Percentiles rank a stretch among this genome's conserved stretches.
Conservation (phyloP, 169 alveolate genomes). For the Babesia microti region DNA sequence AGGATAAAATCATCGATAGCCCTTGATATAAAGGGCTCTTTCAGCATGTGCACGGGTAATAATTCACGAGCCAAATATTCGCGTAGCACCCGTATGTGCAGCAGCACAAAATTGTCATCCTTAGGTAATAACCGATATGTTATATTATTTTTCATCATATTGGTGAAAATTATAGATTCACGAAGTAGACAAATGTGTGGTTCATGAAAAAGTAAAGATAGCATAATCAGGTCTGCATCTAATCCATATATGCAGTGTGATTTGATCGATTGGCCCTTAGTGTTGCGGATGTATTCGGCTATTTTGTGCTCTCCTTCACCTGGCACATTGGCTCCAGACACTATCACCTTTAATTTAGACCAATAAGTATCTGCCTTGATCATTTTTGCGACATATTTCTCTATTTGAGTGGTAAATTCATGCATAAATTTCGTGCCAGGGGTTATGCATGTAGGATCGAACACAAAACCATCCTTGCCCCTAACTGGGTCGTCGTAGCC, state of each 20-base stretch:
- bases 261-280: constrained; percentile 23
- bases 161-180: constrained; percentile 72
- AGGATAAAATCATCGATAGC: constrained; percentile 88
- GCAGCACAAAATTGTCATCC: constrained; percentile 32
- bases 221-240: constrained; percentile 92
- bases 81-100: constrained; percentile 63
- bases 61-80: constrained; percentile 73
- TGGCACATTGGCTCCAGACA: constrained; percentile 86
- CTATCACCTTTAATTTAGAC: constrained; percentile 71
- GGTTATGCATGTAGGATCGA: constrained; percentile 82
- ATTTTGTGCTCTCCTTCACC: constrained; percentile 98
- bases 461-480: constrained; percentile 12
- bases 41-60: constrained; percentile 24
- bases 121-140: constrained; percentile 31
- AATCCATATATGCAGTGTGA: constrained; percentile 91
- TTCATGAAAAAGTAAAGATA: constrained; percentile 87
- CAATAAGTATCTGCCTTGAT: constrained; percentile 60
- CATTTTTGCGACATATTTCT: constrained; percentile 51
- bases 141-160: constrained; percentile 19
- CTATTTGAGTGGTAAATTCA: constrained; percentile 32
- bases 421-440: constrained; percentile 93
- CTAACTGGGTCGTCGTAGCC: neutral
- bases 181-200: constrained; percentile 79
- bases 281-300: constrained; percentile 74
- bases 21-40: constrained; percentile 51